Evolutionary conservation across 805 yeast species (phyloP), one percentile per base, ranked within the genome.

Genomic region (Yarrowia osloensis): DNA sequence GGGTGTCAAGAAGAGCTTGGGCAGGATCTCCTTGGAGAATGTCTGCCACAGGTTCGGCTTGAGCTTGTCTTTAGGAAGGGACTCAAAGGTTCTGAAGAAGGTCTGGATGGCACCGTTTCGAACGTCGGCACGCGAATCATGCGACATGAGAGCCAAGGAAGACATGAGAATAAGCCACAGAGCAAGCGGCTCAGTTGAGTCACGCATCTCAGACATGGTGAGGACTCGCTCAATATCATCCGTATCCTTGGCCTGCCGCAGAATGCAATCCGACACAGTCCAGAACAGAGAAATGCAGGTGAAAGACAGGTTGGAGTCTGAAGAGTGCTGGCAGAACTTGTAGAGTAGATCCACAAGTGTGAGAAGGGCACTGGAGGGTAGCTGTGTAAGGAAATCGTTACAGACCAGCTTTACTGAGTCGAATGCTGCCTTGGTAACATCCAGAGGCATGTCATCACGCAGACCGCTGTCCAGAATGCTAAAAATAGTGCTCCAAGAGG

Each of bases 281-380:
- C 98, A 94, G 73, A 92, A 93, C 71, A 92, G 89, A 71, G 97
- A 90, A 9, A 92, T 89, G 0, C 97, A 88, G 59, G 96, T 90
- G 74, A 94, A 92, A 0, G 98, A 90, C 22, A 91, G 90, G 75
- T 94, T 94, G 70, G 94, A 76, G 70, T 94, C 97, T 69, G 80
- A 81, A 1, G 76, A 78, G 73, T 95, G 98, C 1, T 82, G 77
- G 37, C 91, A 87, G 76, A 91, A 94, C 69, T 86, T 84, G 71
- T 82, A 84, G 40, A 94, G 79, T 0, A 93, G 86, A 70, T 90
- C 91, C 68, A 92, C 85, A 46, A 93, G 82, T 2, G 82, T 80
- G 68, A 82, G 84, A 40, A 90, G 80, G 67, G 88, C 88, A n/a
- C 80, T 78, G 37, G 82, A 76, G 0, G 98, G 97, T 12, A 95